Percentiles rank a stretch among this genome's conserved stretches.
These are phyloP conservation scores for Ascochyta pisi DNA, from an alignment of 2,329 filamentous ascomycete species.

Conservation along the genomic window DNA sequence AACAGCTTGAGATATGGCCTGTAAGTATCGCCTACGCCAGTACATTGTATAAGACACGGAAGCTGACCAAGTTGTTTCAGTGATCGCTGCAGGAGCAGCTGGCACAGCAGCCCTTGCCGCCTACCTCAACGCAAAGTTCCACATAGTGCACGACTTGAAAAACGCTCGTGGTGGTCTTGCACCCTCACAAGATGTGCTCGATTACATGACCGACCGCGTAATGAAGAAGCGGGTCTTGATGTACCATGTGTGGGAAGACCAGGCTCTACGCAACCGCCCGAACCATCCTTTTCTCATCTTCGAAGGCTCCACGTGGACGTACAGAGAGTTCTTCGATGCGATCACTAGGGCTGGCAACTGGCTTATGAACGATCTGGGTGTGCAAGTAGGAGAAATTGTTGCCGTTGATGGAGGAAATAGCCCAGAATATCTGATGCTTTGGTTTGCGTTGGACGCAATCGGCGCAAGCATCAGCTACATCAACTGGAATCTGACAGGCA, in stretches of 20 bases:
- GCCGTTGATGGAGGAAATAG: conserved; percentile 47
- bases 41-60: neutral
- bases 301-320: conserved; percentile 45
- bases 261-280: conserved; percentile 46
- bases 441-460: conserved; percentile 47
- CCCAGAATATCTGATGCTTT: conserved; percentile 47
- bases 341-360: conserved; percentile 43
- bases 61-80: neutral
- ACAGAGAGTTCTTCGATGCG: conserved; percentile 41
- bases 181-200: conserved; percentile 21
- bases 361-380: conserved; percentile 45
- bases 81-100: conserved; percentile 30
- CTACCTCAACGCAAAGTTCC: conserved; percentile 48
- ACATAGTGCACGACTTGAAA: conserved; percentile 39
- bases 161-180: conserved; percentile 24
- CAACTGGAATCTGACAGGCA: conserved; percentile 48
- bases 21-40: neutral
- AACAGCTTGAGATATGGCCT: conserved; percentile 2
- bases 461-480: conserved; percentile 43
- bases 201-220: conserved; percentile 28
- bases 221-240: conserved; percentile 32
- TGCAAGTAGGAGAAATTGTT: conserved; percentile 43
- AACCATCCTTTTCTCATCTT: conserved; percentile 46
- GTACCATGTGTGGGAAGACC: conserved; percentile 45
- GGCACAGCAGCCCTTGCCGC: conserved; percentile 40